Base-by-base conservation (phyloP, 179 eudicot genomes). In the Spinacia oleracea region DNA sequence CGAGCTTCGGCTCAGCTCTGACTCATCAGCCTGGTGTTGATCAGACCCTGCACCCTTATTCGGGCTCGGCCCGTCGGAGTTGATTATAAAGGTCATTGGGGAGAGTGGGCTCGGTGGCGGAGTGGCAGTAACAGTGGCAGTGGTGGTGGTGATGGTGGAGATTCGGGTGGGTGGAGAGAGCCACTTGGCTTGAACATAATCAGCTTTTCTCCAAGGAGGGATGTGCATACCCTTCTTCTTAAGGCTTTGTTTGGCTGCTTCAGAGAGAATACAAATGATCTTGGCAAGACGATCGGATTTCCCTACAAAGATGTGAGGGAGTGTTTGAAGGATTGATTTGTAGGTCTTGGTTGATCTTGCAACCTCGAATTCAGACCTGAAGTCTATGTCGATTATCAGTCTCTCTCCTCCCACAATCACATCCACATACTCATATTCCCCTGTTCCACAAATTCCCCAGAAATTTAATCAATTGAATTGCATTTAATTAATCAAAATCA, bases 201-300 rank as follows among this genome's bases (percentile, higher is more conserved):
- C 90, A 0, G 86, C 85, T 67, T 86, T 91, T 40, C 96, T 86
- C 96, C 93, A 91, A 4, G 96, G 96, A 6, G 96, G 93, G 71
- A 89, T 74, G 70, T 86, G 90, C 78, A 91, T 81, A 0, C 90
- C 89, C 59, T 84, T 89, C 85, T 89, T 91, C 80, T 82, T 89
- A 4, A 91, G 89, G 70, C 91, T 89, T 77, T 83, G 90, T 64
- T 88, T 88, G 2, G 89, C 89, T 1, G 96, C 96, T 80, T 88
- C 85, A 34, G 93, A 85, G 2, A 88, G 69, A 27, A 91, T 77
- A 75, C 89, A 76, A 43, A 91, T 83, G 27, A 88, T 82, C 67
- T 86, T 89, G 27, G 82, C 66, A 20, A 91, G 88, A 38, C 90
- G 90, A 9, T 88, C 89, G 0, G 91, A 81, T 78, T 88, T 88